These are phyloP conservation scores for Coccinonectria pachysandricola DNA, from an alignment of 2,329 filamentous ascomycete genomes.

Conservation along the genomic window DNA sequence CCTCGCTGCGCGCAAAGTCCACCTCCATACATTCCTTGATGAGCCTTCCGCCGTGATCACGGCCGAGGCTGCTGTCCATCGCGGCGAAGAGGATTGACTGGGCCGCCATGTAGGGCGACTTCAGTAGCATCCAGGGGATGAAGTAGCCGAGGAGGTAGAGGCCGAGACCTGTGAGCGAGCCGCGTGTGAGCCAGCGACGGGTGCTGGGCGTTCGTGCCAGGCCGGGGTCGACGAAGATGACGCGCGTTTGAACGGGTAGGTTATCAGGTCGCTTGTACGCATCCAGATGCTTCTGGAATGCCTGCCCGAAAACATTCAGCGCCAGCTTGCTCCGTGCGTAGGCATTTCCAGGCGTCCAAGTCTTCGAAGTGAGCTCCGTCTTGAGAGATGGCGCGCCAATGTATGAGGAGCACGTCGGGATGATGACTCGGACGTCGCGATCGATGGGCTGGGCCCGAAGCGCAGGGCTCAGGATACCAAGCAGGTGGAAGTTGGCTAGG, in stretches of 20 bases:
- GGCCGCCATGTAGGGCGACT: conserved; percentile 72
- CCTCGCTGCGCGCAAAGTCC: conserved; percentile 59
- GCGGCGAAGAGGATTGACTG: conserved; percentile 78
- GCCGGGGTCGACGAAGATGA: conserved; percentile 82
- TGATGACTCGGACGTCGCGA: conserved; percentile 79
- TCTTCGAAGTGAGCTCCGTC: conserved; percentile 36
- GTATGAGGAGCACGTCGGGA: conserved; percentile 82
- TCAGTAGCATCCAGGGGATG: conserved; percentile 78
- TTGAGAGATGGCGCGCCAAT: conserved; percentile 62
- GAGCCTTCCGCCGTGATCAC: conserved; percentile 56
- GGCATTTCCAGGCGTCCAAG: conserved; percentile 45
- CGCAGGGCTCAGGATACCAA: conserved; percentile 84
- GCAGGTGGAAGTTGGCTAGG: conserved; percentile 86
- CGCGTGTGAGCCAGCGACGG: conserved; percentile 75
- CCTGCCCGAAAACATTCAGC: conserved; percentile 77
- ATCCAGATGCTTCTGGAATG: conserved; percentile 87
- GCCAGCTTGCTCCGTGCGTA: conserved; percentile 65
- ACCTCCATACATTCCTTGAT: conserved; percentile 85
- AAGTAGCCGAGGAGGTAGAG: conserved; percentile 71
- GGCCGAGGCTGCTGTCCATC: conserved; percentile 66
- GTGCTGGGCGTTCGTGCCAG: conserved; percentile 77
- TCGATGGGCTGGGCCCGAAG: conserved; percentile 86
- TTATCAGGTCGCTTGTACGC: conserved; percentile 76
- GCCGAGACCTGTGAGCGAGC: conserved; percentile 68
- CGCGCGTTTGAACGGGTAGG: conserved; percentile 69